Conservation (phyloP, 768 basidiomycete species). For the Sarcodon sp. region DNA sequence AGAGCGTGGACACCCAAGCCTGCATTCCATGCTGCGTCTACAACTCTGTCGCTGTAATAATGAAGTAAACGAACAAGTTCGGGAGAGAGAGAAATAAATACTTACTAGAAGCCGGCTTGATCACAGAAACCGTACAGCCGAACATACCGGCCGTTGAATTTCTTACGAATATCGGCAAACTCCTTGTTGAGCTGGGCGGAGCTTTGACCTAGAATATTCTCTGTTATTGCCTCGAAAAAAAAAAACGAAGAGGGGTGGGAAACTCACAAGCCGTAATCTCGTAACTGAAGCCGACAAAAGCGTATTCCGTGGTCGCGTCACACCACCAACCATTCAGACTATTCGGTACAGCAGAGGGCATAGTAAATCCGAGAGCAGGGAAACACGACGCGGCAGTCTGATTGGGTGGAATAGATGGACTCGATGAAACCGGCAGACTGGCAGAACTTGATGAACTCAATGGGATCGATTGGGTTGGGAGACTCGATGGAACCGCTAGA, state of each 20-base stretch:
- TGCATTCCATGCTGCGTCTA: slow-evolving; percentile 57
- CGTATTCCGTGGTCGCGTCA: slow-evolving; percentile 47
- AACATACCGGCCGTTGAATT: slow-evolving; percentile 54
- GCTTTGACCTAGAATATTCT: slow-evolving; percentile 39
- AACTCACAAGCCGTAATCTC: slow-evolving; percentile 51
- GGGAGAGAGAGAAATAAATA: not conserved
- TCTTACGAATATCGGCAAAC: slow-evolving; percentile 45
- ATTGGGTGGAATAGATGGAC: too few species aligned
- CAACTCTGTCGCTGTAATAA: slow-evolving; percentile 38
- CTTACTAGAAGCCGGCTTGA: slow-evolving; percentile 24
- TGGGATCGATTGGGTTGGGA: too few species aligned
- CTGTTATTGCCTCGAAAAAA: not conserved
- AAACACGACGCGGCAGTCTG: slow-evolving; percentile 14
- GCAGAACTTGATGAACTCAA: too few species aligned
- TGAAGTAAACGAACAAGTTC: not conserved
- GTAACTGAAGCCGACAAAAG: slow-evolving; percentile 69
- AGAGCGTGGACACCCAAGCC: slow-evolving; percentile 63
- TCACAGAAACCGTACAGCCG: slow-evolving; percentile 33
- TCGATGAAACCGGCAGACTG: too few species aligned
- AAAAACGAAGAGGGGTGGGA: not conserved
- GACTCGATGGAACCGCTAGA: too few species aligned
- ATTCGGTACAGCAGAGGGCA: slow-evolving; percentile 36
- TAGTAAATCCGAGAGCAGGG: slow-evolving; percentile 32
- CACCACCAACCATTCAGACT: slow-evolving; percentile 36
- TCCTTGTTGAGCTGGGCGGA: slow-evolving; percentile 32